A percentile compares a stretch with the other conserved stretches of the same genome.
Conservation (phyloP, 805 yeast species). For the Metschnikowia arizonensis region DNA sequence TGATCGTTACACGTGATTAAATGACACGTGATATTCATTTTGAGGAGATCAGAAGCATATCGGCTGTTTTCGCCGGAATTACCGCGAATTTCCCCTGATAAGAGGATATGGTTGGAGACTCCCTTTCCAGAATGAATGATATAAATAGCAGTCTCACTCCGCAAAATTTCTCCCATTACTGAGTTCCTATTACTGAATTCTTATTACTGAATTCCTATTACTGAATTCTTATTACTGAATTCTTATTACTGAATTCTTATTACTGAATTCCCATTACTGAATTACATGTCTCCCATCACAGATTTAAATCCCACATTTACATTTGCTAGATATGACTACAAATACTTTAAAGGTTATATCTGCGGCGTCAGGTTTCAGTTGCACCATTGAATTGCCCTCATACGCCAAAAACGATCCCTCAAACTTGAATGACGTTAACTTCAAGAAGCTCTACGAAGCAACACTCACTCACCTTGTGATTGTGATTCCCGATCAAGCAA, state of each 20-base stretch:
- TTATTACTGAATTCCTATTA: no score
- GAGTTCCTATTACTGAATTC: no score
- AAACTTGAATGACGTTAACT: constrained; percentile 59
- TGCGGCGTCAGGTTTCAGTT: constrained; percentile 49
- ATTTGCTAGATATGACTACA: constrained; percentile 1
- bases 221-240: no score
- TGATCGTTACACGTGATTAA: background rate
- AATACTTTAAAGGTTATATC: constrained; percentile 10
- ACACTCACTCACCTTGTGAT: constrained; percentile 66
- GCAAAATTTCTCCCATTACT: no score
- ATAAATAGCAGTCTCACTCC: background rate
- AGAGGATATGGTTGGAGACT: background rate
- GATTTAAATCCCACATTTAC: background rate
- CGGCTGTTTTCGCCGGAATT: background rate
- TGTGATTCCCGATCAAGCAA: constrained; percentile 68
- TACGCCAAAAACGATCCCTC: constrained; percentile 71
- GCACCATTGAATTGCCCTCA: constrained; percentile 57
- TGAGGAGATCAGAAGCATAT: background rate
- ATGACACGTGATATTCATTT: background rate
- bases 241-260: no score
- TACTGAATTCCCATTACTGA: no score
- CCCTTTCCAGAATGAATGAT: background rate
- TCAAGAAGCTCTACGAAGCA: constrained; percentile 56
- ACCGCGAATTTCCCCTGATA: constrained; percentile 3
- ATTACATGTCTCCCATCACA: no score